Evolutionary conservation across 129 eudicot species (phyloP), one percentile per base, ranked within the genome.

Genomic region (Oenanthe sinensis): DNA sequence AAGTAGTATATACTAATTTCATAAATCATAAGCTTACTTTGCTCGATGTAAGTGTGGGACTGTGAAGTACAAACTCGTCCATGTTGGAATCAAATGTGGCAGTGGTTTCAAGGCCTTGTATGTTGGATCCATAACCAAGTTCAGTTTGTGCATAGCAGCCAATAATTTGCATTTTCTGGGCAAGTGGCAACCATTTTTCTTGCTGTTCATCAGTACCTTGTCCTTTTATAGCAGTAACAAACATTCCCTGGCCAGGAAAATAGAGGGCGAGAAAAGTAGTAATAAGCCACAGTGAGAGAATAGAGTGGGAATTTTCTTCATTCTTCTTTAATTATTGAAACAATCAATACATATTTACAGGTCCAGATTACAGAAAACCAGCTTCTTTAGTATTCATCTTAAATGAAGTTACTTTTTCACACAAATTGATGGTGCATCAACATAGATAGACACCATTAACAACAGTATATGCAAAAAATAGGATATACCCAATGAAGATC

Each of bases 131-230:
- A 84, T 95, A 97, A 68, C 99, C 99, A 82, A 95, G 99, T 89
- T 95, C 99, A 72, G 99, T 95, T 82, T 92, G 99, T 11, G 99
- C 97, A 86, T 96, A 96, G 83, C 99, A 96, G 30, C 99, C 99
- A 87, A 96, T 96, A 37, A 96, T 92, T 86, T 96, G 91, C 99
- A 96, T 92, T 89, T 86, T 92, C 62, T 84, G 85, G 33, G 99
- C 97, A 89, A 95, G 79, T 36, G 99, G 92, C 88, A 96, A 85
- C 99, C 99, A 96, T 80, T 96, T 96, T 69, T 79, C 71, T 76
- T 90, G 92, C 77, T 96, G 97, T 78, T 96, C 99, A 43, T 96
- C 97, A 39, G 97, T 88, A 68, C 99, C 94, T 85, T 90, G 97
- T 75, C 99, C 99, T 83, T 90, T 90, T 75, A 96, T 90, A 72